Base-by-base conservation (phyloP, 192 early-diverging fungal genomes). In the Coemansia sp. region DNA sequence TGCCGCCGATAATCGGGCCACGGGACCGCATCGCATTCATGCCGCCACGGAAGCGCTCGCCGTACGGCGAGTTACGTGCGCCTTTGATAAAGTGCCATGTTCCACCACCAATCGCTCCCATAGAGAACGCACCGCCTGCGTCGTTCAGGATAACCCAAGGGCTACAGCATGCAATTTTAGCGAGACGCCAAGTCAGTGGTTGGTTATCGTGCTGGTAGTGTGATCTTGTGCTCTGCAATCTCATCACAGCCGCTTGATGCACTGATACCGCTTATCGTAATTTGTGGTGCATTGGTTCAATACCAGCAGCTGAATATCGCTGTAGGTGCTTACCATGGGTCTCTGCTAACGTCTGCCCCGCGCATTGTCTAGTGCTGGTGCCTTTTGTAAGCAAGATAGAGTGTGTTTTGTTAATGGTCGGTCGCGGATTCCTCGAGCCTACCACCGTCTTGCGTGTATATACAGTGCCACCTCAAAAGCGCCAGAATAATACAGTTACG, bases 11-110 rank as follows among this genome's bases (percentile, higher is more conserved):
- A 22, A 96, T 90, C 32, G 97, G 97, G 11, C 92, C 93, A 51
- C 95, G 89, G 32, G 91, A 88, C 72, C 97, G 97, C 73, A 99
- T 87, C 7, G 95, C 83, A 14, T 88, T 82, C 24, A 98, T 56
- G 11, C 92, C 88, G 57, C 95, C 95, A 9, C 83, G 80, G 71
- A 96, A 85, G 53, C 95, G 87, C 69, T 99, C 97, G 38, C 94
- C 90, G 56, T 88, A 90, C 38, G 98, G 98, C 29, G 95, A 95
- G 82, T 99, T 95, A 70, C 94, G 92, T 74, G 94, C 95, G 21
- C 98, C 98, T 68, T 99, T 98, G 81, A 97, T 94, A 60, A 89
- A 91, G 81, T 99, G 92, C 93, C 92, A 97, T 52, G 95, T 86
- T 67, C 92, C 89, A 50, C 95, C 94, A 64, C 94, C 94, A 43